Base-by-base conservation (phyloP, 495 filamentous ascomycete species). In the Aspergillus nidulans region DNA sequence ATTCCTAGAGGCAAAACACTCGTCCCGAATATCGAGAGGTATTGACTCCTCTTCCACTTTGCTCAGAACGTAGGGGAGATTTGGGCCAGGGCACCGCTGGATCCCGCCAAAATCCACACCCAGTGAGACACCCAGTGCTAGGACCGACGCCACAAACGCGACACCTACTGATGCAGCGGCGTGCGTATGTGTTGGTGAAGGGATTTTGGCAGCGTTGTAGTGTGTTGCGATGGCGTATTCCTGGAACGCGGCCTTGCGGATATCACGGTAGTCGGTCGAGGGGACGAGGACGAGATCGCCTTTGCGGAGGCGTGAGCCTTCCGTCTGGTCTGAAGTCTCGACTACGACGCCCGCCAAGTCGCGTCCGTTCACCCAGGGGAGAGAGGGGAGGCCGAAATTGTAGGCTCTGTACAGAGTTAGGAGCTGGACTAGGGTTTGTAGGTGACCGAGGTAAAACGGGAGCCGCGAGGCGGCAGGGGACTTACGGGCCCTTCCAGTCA, bases 401-500 rank as follows among this genome's bases (percentile, higher is more conserved):
- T 80, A 88, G 51, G 84, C 85, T 12, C 82, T 66, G 25, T 6
- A 1, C 25, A 8, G 1, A 21, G 54, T 67, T 41, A 62, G 51
- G 21, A 28, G 1, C 15, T 2, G 2, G 12, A 3, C 5, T 13
- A 46, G 21, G 7, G 4, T 38, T 20, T n/a, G n/a, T n/a, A n/a
- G n/a, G n/a, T n/a, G n/a, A n/a, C n/a, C n/a, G n/a, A n/a, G n/a
- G n/a, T n/a, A n/a, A n/a, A n/a, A n/a, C n/a, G n/a, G n/a, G 38
- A 16, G 40, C 28, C n/a, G n/a, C 43, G 1, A 40, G 34, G 30
- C 40, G 23, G 39, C 26, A 55, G 38, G 36, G 21, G 28, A 76
- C 76, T 30, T 74, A 86, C 83, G 83, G 82, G 59, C 76, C 81
- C 70, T 88, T 88, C 86, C 86, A 88, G 64, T 89, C 86, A 44